Percentiles rank a stretch among this genome's conserved stretches.
phyloP scores from a whole-genome alignment of 305 asterid species.

The Fraxinus greggii region DNA sequence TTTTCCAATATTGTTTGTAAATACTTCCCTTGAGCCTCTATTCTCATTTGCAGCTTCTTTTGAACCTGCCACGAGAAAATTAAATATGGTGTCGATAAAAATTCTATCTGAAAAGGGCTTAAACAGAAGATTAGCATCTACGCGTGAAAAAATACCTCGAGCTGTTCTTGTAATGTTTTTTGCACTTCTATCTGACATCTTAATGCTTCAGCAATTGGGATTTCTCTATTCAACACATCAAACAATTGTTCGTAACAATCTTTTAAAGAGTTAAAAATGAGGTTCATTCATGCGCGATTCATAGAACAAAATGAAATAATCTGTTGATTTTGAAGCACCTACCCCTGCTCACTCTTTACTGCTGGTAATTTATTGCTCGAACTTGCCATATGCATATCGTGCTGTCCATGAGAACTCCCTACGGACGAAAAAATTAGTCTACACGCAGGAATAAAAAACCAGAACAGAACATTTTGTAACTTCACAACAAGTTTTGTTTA shows the following conservation, averaged over 20 bases:
- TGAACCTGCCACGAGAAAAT: slow-evolving; percentile 53
- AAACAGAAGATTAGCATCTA: neutral
- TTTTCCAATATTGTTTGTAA: slow-evolving; percentile 72
- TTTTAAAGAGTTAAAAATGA: neutral
- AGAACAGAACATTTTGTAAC: neutral
- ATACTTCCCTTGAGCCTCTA: slow-evolving; percentile 90
- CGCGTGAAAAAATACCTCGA: slow-evolving; percentile 51
- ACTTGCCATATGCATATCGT: slow-evolving; percentile 42
- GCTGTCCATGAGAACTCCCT: slow-evolving; percentile 54
- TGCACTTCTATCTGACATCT: slow-evolving; percentile 70
- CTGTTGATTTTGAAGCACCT: slow-evolving; percentile 2
- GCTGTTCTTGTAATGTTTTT: slow-evolving; percentile 67
- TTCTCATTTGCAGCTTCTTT: slow-evolving; percentile 81
- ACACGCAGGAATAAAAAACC: neutral
- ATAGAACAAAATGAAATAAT: neutral
- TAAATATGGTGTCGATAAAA: neutral
- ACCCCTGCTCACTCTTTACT: slow-evolving; percentile 55
- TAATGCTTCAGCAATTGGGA: slow-evolving; percentile 59
- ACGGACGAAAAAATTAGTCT: neutral
- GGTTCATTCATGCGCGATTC: too few relatives aligned
- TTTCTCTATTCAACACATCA: slow-evolving; percentile 42
- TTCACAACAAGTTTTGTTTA: neutral
- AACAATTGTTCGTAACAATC: neutral
- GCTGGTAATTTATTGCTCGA: slow-evolving; percentile 50
- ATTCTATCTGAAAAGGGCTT: neutral